These are phyloP conservation scores for Colletotrichum scovillei DNA, from an alignment of 2,329 filamentous ascomycete species.

Conservation along the genomic window DNA sequence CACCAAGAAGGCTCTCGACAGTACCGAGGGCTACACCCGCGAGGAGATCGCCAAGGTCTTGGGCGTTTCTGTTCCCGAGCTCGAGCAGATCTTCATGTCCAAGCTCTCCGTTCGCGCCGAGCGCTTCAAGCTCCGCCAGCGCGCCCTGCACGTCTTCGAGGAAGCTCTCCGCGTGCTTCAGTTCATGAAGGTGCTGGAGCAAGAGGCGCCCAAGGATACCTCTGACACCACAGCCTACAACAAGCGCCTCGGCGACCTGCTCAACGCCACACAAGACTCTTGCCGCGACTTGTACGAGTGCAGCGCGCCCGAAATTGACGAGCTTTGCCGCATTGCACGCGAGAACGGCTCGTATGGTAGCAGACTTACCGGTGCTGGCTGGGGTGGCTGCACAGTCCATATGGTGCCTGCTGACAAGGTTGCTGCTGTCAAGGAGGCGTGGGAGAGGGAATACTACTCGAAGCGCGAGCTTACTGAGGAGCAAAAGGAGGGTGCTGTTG, in stretches of 20 bases:
- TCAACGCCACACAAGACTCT: conserved; percentile 91
- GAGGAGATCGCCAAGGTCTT: conserved; percentile 84
- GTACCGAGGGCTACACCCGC: conserved; percentile 87
- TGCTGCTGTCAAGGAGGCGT: conserved; percentile 78
- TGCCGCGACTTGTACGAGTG: conserved; percentile 92
- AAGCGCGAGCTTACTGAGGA: conserved; percentile 74
- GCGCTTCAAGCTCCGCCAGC: conserved; percentile 86
- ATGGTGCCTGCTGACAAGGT: conserved; percentile 88
- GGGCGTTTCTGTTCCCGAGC: conserved; percentile 73
- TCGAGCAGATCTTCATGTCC: conserved; percentile 84
- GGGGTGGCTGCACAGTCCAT: conserved; percentile 97
- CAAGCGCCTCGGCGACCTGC: conserved; percentile 78
- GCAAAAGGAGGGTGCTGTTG: conserved; percentile 81
- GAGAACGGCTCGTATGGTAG: conserved; percentile 85
- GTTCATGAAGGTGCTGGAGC: conserved; percentile 83
- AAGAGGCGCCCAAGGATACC: conserved; percentile 49
- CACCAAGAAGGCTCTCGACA: conserved; percentile 76
- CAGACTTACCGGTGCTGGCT: conserved; percentile 90
- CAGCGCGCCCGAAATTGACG: conserved; percentile 91
- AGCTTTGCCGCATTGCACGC: conserved; percentile 83
- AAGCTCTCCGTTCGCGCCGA: conserved; percentile 91
- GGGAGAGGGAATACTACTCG: conserved; percentile 85
- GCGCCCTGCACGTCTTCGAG: conserved; percentile 89
- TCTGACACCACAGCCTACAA: conserved; percentile 72
- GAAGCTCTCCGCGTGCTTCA: conserved; percentile 88